Evolutionary conservation across 192 early-diverging fungal genomes (phyloP).

Genomic region (Backusella tuberculispora): DNA sequence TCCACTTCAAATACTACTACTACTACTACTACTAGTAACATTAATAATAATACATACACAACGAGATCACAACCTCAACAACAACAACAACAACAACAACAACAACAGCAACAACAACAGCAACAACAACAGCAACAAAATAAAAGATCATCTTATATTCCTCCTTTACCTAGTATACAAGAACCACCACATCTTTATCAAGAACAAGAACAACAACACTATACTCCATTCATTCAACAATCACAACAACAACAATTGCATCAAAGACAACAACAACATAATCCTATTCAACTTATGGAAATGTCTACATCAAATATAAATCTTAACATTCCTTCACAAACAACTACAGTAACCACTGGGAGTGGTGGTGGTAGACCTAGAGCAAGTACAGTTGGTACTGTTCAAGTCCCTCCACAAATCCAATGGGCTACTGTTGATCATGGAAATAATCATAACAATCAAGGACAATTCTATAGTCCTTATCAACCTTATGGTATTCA

Average conservation of each 20-base stretch:
- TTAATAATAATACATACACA: not conserved
- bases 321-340: slow-evolving; percentile 1
- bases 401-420: slow-evolving; percentile 41
- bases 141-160: slow-evolving; percentile 13
- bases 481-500: slow-evolving; percentile 17
- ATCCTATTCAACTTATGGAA: slow-evolving; percentile 11
- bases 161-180: slow-evolving; percentile 20
- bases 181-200: slow-evolving; percentile 19
- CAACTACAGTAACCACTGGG: not conserved
- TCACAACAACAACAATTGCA: not conserved
- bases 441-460: not conserved
- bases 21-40: not conserved
- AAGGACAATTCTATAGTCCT: slow-evolving; percentile 4
- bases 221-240: not conserved
- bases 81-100: not conserved
- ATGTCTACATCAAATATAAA: slow-evolving; percentile 1
- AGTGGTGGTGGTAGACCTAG: slow-evolving; percentile 34
- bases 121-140: not conserved
- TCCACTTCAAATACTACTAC: not conserved
- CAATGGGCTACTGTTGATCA: slow-evolving; percentile 33
- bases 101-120: not conserved
- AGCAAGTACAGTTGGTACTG: slow-evolving; percentile 46
- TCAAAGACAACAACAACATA: not conserved
- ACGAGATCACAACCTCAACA: slow-evolving; percentile 1
- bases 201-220: not conserved